Base-by-base conservation (phyloP, 1,139 yeast species). In the Oligophagozyma castellii region DNA sequence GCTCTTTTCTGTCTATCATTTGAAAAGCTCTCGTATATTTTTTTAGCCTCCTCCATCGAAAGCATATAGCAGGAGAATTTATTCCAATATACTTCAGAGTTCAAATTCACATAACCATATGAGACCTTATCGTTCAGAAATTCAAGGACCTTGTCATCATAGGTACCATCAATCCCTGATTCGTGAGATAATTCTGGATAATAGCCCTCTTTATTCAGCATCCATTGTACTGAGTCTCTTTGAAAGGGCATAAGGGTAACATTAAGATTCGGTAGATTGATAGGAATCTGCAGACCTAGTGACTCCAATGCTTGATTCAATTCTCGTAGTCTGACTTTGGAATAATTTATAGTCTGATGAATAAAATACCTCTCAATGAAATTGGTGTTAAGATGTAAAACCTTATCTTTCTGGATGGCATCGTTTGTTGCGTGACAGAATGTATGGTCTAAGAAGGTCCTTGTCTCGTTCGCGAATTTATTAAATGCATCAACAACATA, bases 201-300 rank as follows among this genome's bases (percentile, higher is more conserved):
- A 7, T 10, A 20, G 5, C 28, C 25, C 18, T 52, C 57, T 30
- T 48, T 51, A 4, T 26, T 14, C 5, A 51, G 22, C 51, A 53
- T 44, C 57, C 57, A 53, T 24, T 43, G 40, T 4, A 53, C 44
- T 14, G 53, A 44, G 20, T 42, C 39, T 22, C 35, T 33, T 29
- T 53, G 57, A 24, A 50, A 53, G 2, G 55, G 51, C 22, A 46
- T 33, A 11, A 53, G 33, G 4, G 31, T 31, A 3, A 42, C 34
- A 14, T 40, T 18, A 18, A 18, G 20, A 7, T 10, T 18, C 20
- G 20, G 20, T 18, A 18, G 20, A 18, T 18, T 18, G 10, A 7
- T 7, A 18, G 20, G 20, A n/a, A n/a, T n/a, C n/a, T n/a, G n/a
- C n/a, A n/a, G n/a, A n/a, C n/a, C n/a, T n/a, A n/a, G n/a, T 22